Evolutionary conservation across 2,329 filamentous ascomycete genomes (phyloP).

Genomic region (Neurospora sp.): DNA sequence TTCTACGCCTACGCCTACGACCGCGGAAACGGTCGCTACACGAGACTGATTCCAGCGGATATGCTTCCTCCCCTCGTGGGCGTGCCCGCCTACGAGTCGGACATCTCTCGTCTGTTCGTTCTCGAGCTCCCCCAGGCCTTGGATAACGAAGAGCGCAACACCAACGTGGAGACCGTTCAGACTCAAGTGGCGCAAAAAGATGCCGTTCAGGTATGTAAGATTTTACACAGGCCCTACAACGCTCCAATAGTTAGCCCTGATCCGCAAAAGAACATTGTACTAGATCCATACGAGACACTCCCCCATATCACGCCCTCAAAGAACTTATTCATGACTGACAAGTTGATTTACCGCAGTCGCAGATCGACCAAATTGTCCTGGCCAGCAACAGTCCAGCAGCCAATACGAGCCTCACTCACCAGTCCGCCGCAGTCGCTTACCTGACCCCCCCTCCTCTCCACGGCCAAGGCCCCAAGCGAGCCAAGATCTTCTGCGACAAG

Average conservation of each 20-base stretch:
- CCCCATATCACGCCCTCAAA: not conserved
- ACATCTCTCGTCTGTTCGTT: slow-evolving; percentile 34
- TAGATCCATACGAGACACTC: not conserved
- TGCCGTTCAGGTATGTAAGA: slow-evolving; percentile 4
- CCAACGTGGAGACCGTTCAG: slow-evolving; percentile 24
- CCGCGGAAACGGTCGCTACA: slow-evolving; percentile 43
- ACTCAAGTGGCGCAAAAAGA: slow-evolving; percentile 23
- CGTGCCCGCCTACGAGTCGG: slow-evolving; percentile 32
- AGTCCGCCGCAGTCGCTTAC: slow-evolving; percentile 9
- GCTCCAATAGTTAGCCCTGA: slow-evolving; percentile 2
- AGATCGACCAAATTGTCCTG: slow-evolving; percentile 5
- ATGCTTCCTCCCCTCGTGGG: slow-evolving; percentile 35
- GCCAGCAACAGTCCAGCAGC: slow-evolving; percentile 1
- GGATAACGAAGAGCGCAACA: slow-evolving; percentile 25
- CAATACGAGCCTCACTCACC: slow-evolving; percentile 27
- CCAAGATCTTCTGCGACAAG: slow-evolving; percentile 76
- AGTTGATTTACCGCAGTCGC: slow-evolving; percentile 2
- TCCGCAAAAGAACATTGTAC: too few species aligned
- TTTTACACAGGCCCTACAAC: not conserved
- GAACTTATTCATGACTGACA: not conserved
- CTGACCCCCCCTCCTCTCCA: slow-evolving; percentile 3
- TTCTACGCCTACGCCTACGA: slow-evolving; percentile 42
- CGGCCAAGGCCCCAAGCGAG: slow-evolving; percentile 31
- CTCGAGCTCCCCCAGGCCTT: slow-evolving; percentile 31
- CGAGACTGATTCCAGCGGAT: slow-evolving; percentile 46